These are phyloP conservation scores for Phytophthora fragariae DNA, from an alignment of 352 stramenopile species.

Conservation along the genomic window DNA sequence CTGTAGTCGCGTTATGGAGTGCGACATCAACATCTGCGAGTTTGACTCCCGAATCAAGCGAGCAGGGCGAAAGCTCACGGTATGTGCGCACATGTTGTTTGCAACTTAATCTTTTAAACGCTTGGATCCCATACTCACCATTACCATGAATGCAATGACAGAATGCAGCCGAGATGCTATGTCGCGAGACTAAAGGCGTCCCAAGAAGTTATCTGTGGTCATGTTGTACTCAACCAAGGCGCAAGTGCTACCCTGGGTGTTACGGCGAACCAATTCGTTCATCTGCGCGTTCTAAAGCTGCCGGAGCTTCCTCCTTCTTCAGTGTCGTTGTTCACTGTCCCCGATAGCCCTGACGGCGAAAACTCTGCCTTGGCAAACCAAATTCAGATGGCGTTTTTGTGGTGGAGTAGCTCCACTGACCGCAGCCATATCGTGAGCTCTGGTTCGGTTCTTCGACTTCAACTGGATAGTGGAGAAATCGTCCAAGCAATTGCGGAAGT, in stretches of 20 bases:
- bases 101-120: neutral
- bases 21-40: constrained; percentile 13
- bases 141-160: constrained; percentile 4
- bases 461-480: constrained; percentile 19
- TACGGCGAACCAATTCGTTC: constrained; percentile 29
- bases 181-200: constrained; percentile 57
- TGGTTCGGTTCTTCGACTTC: constrained; percentile 40
- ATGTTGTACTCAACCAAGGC: constrained; percentile 48
- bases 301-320: constrained; percentile 47
- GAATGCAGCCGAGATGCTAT: constrained; percentile 29
- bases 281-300: constrained; percentile 63
- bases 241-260: constrained; percentile 30
- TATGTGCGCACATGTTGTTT: constrained; percentile 1
- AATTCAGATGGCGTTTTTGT: constrained; percentile 47
- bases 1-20: constrained; percentile 53
- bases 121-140: constrained; percentile 3
- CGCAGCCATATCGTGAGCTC: constrained; percentile 39
- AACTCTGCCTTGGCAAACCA: constrained; percentile 6
- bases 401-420: constrained; percentile 33
- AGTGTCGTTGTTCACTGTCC: constrained; percentile 39
- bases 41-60: constrained; percentile 11
- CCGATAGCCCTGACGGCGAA: constrained; percentile 11
- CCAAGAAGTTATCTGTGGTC: constrained; percentile 39
- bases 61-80: constrained; percentile 19
- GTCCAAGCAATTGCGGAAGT: constrained; percentile 49